Percentiles rank a stretch among this genome's conserved stretches.
phyloP scores from a whole-genome alignment of 148 eudicot species.

The Suaeda aralocaspica region DNA sequence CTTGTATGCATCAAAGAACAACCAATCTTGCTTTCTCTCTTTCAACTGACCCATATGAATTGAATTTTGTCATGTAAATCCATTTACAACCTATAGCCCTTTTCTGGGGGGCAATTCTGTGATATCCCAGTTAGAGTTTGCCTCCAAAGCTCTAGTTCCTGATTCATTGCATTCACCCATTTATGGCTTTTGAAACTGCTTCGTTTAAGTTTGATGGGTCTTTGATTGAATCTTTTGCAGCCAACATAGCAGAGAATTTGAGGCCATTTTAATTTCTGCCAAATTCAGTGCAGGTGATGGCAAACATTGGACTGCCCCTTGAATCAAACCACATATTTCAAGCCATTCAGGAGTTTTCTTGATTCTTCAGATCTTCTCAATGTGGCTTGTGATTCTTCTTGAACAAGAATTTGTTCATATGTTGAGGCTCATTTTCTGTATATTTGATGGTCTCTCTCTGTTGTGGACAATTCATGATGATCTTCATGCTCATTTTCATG shows the following conservation, averaged over 20 bases:
- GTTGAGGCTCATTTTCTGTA: too few relatives aligned
- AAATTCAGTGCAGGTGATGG: not conserved
- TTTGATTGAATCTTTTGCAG: not conserved
- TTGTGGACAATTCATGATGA: too few relatives aligned
- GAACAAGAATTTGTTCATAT: too few relatives aligned
- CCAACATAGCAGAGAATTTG: too few relatives aligned
- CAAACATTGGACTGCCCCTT: not conserved
- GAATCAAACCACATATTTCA: not conserved
- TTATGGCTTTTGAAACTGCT: not conserved
- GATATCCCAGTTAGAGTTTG: not conserved
- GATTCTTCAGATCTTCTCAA: not conserved
- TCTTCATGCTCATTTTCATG: too few relatives aligned
- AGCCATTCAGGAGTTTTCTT: not conserved
- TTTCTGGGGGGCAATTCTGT: not conserved
- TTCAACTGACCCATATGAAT: not conserved
- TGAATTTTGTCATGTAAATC: not conserved
- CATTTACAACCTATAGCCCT: not conserved
- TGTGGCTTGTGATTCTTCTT: too few relatives aligned
- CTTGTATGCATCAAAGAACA: not conserved
- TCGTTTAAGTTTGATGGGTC: too few relatives aligned
- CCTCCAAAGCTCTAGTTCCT: not conserved
- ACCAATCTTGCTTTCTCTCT: not conserved
- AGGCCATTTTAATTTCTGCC: too few relatives aligned
- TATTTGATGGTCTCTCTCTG: too few relatives aligned
- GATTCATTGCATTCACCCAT: not conserved